Evolutionary conservation across 2,329 filamentous ascomycete species (phyloP), one percentile per base, ranked within the genome.

Genomic region (Diaporthe batatas): DNA sequence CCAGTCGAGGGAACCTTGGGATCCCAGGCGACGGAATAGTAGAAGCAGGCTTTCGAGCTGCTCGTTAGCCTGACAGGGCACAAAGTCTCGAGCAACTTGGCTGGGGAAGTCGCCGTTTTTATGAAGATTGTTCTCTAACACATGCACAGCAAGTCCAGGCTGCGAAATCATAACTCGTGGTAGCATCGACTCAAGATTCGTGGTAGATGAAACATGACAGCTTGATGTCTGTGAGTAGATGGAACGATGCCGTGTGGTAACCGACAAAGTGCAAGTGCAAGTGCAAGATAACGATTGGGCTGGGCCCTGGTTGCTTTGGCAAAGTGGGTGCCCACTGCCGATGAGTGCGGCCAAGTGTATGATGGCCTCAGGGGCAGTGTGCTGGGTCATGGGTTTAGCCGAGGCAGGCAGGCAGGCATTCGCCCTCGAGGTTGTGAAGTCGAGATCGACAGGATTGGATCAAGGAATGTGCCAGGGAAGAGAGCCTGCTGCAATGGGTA

Each of bases 171-270:
- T 21, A 29, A 16, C 10, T 34, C 18, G 21, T 21, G n/a, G 59
- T 21, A 49, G 21, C 59, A 51, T 49, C 29, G 14, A 29, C 25
- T 18, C 59, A 14, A 34, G 12, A 32, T 34, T 65, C 25, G 0
- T 23, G 18, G 59, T 32, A 16, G 44, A 51, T 49, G 44, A 65
- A 65, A 65, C 59, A 51, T 65, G 59, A 49, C 59, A 65, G 59
- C 59, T 65, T 12, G 11, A 12, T 49, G 44, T 49, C 39, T 65
- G 21, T 36, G 62, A 18, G 44, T 34, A 1, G 44, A 14, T 51
- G 10, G 0, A 5, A 29, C 21, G 62, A 23, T 1, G 25, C 11
- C 14, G 32, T 34, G 25, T 25, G 32, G 36, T 36, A 2, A 39
- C 18, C 10, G 59, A 49, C 14, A 18, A n/a, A n/a, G n/a, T n/a